Evolutionary conservation across 2,329 filamentous ascomycete genomes (phyloP).

Genomic region (Hyphodiscus sp.): DNA sequence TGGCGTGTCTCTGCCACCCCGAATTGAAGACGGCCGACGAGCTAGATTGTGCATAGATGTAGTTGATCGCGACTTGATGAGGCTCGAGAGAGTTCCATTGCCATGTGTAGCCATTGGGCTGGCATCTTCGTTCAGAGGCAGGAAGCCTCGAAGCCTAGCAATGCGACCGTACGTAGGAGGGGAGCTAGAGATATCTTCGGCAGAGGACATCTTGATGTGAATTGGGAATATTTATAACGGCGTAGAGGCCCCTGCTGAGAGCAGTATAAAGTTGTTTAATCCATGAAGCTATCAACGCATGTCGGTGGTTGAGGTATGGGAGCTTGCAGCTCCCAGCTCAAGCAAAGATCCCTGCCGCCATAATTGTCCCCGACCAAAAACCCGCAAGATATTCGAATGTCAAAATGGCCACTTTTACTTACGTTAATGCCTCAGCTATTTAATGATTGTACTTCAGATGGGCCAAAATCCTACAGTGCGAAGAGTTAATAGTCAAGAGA

Average conservation of each 20-base stretch:
- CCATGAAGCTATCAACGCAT: too few species aligned
- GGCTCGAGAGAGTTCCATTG: slow-evolving; percentile 21
- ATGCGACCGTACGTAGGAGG: not conserved
- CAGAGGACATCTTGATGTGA: slow-evolving; percentile 7
- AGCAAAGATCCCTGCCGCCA: not conserved
- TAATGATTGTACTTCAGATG: too few species aligned
- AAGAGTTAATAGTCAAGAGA: too few species aligned
- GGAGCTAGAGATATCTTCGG: slow-evolving; percentile 3
- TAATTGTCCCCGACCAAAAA: too few species aligned
- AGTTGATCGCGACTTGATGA: slow-evolving; percentile 27
- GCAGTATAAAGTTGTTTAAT: too few species aligned
- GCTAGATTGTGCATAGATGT: slow-evolving; percentile 17
- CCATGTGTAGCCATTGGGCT: slow-evolving; percentile 29
- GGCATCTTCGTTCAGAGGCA: slow-evolving; percentile 24
- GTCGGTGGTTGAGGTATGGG: not conserved
- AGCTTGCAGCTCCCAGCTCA: not conserved
- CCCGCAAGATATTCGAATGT: not conserved
- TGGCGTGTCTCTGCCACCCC: slow-evolving; percentile 11
- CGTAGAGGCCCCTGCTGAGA: not conserved
- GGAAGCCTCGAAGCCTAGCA: slow-evolving; percentile 19
- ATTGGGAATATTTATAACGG: not conserved
- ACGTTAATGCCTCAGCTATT: too few species aligned
- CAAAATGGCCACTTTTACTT: not conserved
- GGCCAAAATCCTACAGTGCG: too few species aligned
- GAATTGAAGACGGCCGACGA: slow-evolving; percentile 15